Evolutionary conservation across 2,329 filamentous ascomycete species (phyloP).

Genomic region (Botrytis tulipae): DNA sequence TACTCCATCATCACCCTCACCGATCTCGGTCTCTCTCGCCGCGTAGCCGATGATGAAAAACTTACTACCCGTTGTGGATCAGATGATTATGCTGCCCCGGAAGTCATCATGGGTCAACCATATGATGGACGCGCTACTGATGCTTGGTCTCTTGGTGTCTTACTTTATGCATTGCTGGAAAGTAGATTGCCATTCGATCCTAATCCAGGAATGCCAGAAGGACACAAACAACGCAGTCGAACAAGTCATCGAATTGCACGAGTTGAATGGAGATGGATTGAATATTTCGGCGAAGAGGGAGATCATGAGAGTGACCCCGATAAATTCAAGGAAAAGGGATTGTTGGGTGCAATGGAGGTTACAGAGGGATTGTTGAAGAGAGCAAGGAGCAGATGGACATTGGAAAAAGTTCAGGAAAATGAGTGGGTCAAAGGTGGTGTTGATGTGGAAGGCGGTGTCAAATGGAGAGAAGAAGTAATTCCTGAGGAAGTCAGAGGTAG

Average conservation of each 20-base stretch:
- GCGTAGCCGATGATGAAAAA: constrained; percentile 80
- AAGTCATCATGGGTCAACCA: constrained; percentile 90
- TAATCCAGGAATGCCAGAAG: constrained; percentile 74
- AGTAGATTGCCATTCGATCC: constrained; percentile 92
- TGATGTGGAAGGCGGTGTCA: constrained; percentile 59
- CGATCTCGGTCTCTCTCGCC: constrained; percentile 84
- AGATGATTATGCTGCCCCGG: constrained; percentile 95
- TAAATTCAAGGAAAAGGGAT: constrained; percentile 61
- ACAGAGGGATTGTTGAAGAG: constrained; percentile 84
- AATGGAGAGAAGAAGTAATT: constrained; percentile 53
- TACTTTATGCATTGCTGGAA: constrained; percentile 91
- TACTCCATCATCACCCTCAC: constrained; percentile 84
- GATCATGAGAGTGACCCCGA: constrained; percentile 71
- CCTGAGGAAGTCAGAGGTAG: constrained; percentile 29
- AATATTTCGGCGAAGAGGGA: constrained; percentile 78
- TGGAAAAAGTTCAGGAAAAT: constrained; percentile 69
- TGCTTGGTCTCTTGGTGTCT: constrained; percentile 90
- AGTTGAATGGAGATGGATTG: constrained; percentile 93
- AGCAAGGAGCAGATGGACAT: constrained; percentile 71
- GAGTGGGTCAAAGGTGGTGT: constrained; percentile 79
- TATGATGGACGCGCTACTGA: constrained; percentile 93
- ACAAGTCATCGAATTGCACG: constrained; percentile 93
- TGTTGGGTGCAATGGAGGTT: constrained; percentile 74
- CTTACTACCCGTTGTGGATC: constrained; percentile 93
- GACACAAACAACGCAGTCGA: constrained; percentile 71